Base-by-base conservation (phyloP, 2,329 filamentous ascomycete genomes). In the Colletotrichum falcatum region DNA sequence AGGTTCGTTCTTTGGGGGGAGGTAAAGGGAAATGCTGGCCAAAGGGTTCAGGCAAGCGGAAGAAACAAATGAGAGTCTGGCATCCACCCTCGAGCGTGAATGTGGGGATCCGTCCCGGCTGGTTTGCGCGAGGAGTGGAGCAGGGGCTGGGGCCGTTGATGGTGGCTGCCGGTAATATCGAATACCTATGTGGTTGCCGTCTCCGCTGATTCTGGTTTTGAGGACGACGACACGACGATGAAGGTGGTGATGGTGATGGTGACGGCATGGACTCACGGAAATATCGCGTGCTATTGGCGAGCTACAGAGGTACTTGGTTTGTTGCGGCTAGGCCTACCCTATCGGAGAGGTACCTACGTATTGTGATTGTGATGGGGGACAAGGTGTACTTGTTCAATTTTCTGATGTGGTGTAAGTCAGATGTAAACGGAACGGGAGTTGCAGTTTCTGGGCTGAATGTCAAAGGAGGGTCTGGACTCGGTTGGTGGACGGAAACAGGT, bases 391-490 rank as follows among this genome's bases (percentile, higher is more conserved):
- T 23, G 33, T n/a, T 18, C 33, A 18, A 5, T 30, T 42, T 6
- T 9, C 39, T 35, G 11, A 23, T 33, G 23, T 26, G 53, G 59
- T 61, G 59, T 51, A 61, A 61, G 59, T 61, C 44, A 46, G 30
- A 51, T 51, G 59, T 61, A 51, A 61, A 51, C 59, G 59, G 59
- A 61, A 51, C 49, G 28, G 20, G 33, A 49, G 56, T 49, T 51
- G 63, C 56, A 67, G 51, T 30, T 59, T 51, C 67, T 67, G 42
- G 58, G 65, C 51, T 28, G 35, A 51, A 35, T 53, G 64, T 62
- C 68, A 71, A 67, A 68, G 35, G 51, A 59, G 53, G 64, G 68
- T 44, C 61, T 56, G 49, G 61, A 64, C 48, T 64, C 61, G 44
- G 28, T 62, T 63, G 68, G 37, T 68, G 44, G 51, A 63, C 49